Evolutionary conservation across 78 protist species (phyloP).

Genomic region (Cavenderia fasciculata): DNA sequence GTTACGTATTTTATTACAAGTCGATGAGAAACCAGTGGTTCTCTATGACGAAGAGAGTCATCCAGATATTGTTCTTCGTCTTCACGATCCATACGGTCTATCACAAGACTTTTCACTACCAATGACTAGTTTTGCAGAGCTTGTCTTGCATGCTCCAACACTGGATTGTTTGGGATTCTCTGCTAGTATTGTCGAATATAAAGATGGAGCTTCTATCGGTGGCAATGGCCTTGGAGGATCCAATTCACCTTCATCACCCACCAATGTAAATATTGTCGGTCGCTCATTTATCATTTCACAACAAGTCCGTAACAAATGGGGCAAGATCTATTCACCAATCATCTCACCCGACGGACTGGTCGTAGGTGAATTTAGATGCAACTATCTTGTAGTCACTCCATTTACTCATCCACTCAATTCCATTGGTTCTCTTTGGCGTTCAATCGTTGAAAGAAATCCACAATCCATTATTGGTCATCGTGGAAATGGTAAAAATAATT

Average conservation of each 20-base stretch:
- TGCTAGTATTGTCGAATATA: not conserved
- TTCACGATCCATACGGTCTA: constrained; percentile 72
- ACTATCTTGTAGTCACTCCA: constrained; percentile 47
- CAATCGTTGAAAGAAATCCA: constrained; percentile 57
- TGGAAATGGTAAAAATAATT: constrained; percentile 72
- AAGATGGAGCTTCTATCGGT: not conserved
- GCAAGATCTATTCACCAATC: constrained; percentile 29
- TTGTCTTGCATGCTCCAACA: constrained; percentile 50
- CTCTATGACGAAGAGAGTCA: not conserved
- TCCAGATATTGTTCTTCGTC: constrained; percentile 9
- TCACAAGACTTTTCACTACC: constrained; percentile 45
- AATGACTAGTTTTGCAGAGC: constrained; percentile 12
- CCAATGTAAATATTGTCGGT: constrained; percentile 10
- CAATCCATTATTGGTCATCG: constrained; percentile 64
- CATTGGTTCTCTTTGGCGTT: constrained; percentile 28
- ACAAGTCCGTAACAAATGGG: constrained; percentile 36
- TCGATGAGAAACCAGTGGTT: constrained; percentile 40
- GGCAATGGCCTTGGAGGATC: not conserved
- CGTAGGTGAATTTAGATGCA: constrained; percentile 55
- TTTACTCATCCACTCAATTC: constrained; percentile 53
- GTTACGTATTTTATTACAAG: constrained; percentile 59
- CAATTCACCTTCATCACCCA: not conserved
- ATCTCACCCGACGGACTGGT: constrained; percentile 1
- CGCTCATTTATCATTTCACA: constrained; percentile 6
- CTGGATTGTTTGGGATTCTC: constrained; percentile 16